Evolutionary conservation across 345 rosid genomes (phyloP), one percentile per base, ranked within the genome.

Genomic region (Pugionium cornutum): DNA sequence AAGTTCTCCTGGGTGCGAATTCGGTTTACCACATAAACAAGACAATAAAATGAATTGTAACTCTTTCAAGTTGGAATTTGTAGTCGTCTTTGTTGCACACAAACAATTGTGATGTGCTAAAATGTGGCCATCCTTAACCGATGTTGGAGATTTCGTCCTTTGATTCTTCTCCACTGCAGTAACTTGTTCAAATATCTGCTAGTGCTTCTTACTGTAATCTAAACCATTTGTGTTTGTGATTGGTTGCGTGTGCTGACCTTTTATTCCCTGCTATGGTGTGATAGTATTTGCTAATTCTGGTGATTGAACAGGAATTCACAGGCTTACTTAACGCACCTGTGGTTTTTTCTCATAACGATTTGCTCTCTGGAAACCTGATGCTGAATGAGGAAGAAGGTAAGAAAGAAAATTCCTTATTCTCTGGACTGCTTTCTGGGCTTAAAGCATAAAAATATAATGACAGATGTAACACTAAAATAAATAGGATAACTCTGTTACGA

Each of bases 281-380:
- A 53, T 44, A 45, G 37, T 61, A 62, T 54, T 49, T 64, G 4
- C 53, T 55, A 52, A 31, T 72, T 69, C 61, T 85, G 80, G 66
- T 77, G 61, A 54, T 78, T 83, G 81, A 78, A 71, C 96, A 94
- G 99, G 97, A 90, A 77, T 76, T 90, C 78, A 77, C 97, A 32
- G 82, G 72, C 66, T 73, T 48, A 73, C 86, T 94, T 58, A 82
- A 82, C 52, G 55, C 97, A 67, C 89, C 97, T 0, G 92, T 90
- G 63, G 97, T 94, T 71, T 94, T 86, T 82, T 77, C 91, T 57
- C 99, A 94, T 68, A 94, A 90, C 66, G 99, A 94, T 83, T 79
- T 94, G 78, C 95, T 94, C 33, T 90, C 92, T 9, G 99, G 97
- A 63, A 94, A 94, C 71, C 55, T 94, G 65, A 94, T 94, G 99